Base-by-base conservation (phyloP, 179 eudicot species). In the Amaranthus tricolor region DNA sequence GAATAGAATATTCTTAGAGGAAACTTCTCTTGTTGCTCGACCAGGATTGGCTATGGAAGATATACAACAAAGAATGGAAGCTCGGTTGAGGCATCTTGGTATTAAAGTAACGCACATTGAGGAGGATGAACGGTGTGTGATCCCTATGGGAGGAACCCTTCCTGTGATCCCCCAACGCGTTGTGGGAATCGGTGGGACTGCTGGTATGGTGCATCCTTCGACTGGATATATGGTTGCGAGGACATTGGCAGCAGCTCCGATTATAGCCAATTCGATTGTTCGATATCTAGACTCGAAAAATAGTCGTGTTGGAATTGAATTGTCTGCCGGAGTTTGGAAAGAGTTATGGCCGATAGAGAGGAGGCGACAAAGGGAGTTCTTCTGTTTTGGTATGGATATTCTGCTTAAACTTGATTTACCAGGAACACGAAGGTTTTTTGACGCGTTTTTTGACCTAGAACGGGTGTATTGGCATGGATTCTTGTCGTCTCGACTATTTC, bases 171-270 rank as follows among this genome's bases (percentile, higher is more conserved):
- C 97, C 14, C 99, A 96, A 80, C 76, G 99, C 71, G 96, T 96
- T 19, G 91, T 96, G 44, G 99, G 99, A 47, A 93, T 96, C 49
- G 98, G 99, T 5, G 99, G 99, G 47, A 96, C 99, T 24, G 99
- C 98, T 17, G 99, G 98, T 21, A 93, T 96, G 99, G 99, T 96
- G 81, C 99, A 96, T 78, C 99, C 99, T 24, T 96, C 99, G 7
- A 96, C 98, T 0, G 99, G 99, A 21, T 96, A 96, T 74, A 96
- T 96, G 99, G 99, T 96, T 11, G 99, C 99, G 9, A 79, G 99
- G 78, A 96, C 99, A 62, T 78, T 96, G 62, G 99, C 99, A n/a
- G 99, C 97, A 44, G 97, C 99, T 66, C 99, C 99, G 0, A 84
- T 93, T 6, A 88, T 96, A 20, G 99, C 99, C 45, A 80, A 82